Evolutionary conservation across 2,329 filamentous ascomycete genomes (phyloP), one percentile per base, ranked within the genome.

Genomic region (Clarireedia hainanense): DNA sequence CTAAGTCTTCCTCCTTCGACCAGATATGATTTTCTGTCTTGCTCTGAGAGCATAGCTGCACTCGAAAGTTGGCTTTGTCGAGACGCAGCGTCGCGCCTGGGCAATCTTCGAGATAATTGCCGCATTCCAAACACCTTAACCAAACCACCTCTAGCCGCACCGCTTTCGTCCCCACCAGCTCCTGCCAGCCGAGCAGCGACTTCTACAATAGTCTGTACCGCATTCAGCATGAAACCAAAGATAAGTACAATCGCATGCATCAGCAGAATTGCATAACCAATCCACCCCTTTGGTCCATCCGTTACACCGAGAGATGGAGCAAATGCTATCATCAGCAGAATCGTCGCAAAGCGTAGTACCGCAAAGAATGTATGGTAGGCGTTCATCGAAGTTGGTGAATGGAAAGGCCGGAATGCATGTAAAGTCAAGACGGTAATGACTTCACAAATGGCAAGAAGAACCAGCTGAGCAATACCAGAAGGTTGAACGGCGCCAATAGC

Each of bases 301-400:
- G 81, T 80, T 5, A 96, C 85, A 23, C 84, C 85, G 3, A 99
- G 78, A 1, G 87, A 86, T 1, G 92, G 90, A 12, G 91, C 83
- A 69, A 99, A 99, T 1, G 91, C 78, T 36, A 91, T 81, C 76
- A 88, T 90, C 54, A 92, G 74, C 54, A 92, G 75, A 47, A 91
- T 80, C 0, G 86, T 86, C 48, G 89, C 73, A 34, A 96, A 85
- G 36, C 94, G 84, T 14, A 95, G 75, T 2, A 80, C 74, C 0
- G 91, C 83, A 70, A 96, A 96, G 60, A 91, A 83, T 2, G 87
- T 89, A 65, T 97, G 91, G 63, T 96, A 96, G 9, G 89, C 83
- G 68, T 97, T 97, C 94, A 99, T 99, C 27, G 92, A 96, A 0
- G 94, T 97, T 23, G 91, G 84, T 2, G 85, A 84, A 58, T 92